phyloP scores from a whole-genome alignment of 768 basidiomycete species.

The Suillus cothurnatus region DNA sequence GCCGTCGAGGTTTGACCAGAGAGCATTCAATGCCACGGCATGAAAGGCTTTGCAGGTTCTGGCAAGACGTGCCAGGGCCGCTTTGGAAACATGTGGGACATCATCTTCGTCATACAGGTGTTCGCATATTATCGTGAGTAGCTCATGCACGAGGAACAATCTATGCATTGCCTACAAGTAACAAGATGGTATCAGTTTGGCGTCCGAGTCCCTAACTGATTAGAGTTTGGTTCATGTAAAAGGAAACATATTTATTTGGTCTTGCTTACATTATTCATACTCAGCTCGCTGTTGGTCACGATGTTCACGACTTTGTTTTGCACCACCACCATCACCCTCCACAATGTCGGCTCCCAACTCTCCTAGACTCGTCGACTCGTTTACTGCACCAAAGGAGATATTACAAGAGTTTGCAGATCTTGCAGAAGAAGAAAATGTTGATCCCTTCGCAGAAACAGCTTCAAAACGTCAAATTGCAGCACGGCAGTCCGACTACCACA shows the following conservation, averaged over 20 bases:
- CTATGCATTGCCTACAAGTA: background rate
- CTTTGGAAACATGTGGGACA: background rate
- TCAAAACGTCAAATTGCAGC: conserved; percentile 92
- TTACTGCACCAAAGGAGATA: conserved; percentile 91
- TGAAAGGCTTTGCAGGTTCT: conserved; percentile 28
- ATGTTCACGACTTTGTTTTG: conserved; percentile 14
- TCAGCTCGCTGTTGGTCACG: conserved; percentile 20
- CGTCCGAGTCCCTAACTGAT: background rate
- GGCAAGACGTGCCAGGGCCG: conserved; percentile 23
- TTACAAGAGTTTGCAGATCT: conserved; percentile 92
- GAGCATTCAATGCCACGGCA: conserved; percentile 22
- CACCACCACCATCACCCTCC: conserved; percentile 20
- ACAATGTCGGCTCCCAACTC: conserved; percentile 59
- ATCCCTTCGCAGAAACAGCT: conserved; percentile 92
- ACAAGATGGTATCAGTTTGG: no score
- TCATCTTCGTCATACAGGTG: background rate
- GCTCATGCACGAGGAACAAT: background rate
- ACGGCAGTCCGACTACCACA: conserved; percentile 94
- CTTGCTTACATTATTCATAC: conserved; percentile 36
- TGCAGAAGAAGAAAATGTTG: conserved; percentile 91
- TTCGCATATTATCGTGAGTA: background rate
- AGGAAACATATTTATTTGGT: conserved; percentile 23
- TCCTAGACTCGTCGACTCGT: conserved; percentile 84
- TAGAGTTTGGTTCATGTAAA: conserved; percentile 1
- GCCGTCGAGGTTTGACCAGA: conserved; percentile 26